These are phyloP conservation scores for Scalesia atractyloides DNA, from an alignment of 129 eudicot species.

Conservation along the genomic window DNA sequence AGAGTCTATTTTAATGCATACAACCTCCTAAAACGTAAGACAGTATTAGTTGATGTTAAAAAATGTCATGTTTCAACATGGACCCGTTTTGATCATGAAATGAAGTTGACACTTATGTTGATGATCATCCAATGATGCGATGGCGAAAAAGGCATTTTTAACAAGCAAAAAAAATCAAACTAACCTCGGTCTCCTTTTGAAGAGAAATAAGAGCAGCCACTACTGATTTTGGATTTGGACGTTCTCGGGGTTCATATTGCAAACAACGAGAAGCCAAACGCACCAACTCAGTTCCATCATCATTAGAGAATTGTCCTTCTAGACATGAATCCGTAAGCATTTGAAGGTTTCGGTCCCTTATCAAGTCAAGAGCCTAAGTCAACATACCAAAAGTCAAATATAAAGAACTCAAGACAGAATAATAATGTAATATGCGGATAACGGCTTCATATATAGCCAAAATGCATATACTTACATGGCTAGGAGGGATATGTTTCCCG, in stretches of 20 bases:
- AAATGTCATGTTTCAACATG: background rate
- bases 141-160: background rate
- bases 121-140: constrained; percentile 13
- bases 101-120: background rate
- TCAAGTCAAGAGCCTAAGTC: constrained; percentile 65
- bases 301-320: constrained; percentile 65
- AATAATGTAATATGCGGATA: background rate
- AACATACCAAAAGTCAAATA: constrained; percentile 21
- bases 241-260: constrained; percentile 69
- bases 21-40: background rate
- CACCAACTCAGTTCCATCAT: constrained; percentile 66
- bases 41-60: background rate
- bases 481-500: constrained; percentile 74
- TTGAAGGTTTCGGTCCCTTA: constrained; percentile 66
- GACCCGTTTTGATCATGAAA: background rate
- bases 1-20: background rate
- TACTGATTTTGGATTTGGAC: constrained; percentile 54
- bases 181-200: constrained; percentile 66
- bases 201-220: constrained; percentile 56
- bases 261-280: constrained; percentile 74
- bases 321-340: constrained; percentile 79
- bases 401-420: background rate
- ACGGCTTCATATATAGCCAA: background rate
- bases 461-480: constrained; percentile 48
- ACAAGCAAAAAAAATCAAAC: constrained; percentile 18